Conservation (phyloP, 129 eudicot genomes). For the Centella asiatica region DNA sequence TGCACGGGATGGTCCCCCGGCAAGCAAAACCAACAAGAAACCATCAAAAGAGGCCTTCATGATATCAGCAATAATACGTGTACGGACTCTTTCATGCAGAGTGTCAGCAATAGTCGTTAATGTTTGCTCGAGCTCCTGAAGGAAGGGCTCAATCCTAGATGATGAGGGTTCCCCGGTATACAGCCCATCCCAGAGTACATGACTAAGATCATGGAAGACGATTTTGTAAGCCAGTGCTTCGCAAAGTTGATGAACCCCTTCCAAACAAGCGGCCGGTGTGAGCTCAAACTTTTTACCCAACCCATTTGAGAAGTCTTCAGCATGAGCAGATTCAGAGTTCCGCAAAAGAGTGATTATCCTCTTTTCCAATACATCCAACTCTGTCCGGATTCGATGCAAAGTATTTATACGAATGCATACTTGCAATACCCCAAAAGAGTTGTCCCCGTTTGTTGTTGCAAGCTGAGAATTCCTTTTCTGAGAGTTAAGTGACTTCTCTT, state of each 20-base stretch:
- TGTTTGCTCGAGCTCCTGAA: conserved; percentile 69
- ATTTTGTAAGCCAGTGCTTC: conserved; percentile 70
- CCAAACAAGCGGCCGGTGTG: conserved; percentile 65
- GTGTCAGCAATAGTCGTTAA: conserved; percentile 59
- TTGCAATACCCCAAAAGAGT: conserved; percentile 59
- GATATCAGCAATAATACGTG: conserved; percentile 75
- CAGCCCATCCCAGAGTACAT: conserved; percentile 70
- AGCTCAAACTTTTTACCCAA: conserved; percentile 67
- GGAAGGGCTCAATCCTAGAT: conserved; percentile 70
- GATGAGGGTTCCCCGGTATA: conserved; percentile 76
- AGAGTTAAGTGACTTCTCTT: conserved; percentile 54
- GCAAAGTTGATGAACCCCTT: conserved; percentile 79
- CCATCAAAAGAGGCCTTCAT: conserved; percentile 93
- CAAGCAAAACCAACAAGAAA: conserved; percentile 80
- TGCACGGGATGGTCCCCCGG: conserved; percentile 82
- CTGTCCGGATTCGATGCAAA: conserved; percentile 58
- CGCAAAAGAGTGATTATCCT: conserved; percentile 79
- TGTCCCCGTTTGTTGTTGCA: conserved; percentile 52
- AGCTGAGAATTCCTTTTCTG: conserved; percentile 69
- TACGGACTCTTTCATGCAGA: conserved; percentile 68
- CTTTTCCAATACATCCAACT: conserved; percentile 73
- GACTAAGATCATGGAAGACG: conserved; percentile 77
- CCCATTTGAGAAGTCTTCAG: conserved; percentile 72
- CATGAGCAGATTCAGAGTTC: conserved; percentile 80
- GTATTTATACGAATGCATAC: conserved; percentile 81